A percentile compares a stretch with the other conserved stretches of the same genome.
Evolutionary conservation across 805 yeast genomes (phyloP).

Genomic region (Yarrowia osloensis): DNA sequence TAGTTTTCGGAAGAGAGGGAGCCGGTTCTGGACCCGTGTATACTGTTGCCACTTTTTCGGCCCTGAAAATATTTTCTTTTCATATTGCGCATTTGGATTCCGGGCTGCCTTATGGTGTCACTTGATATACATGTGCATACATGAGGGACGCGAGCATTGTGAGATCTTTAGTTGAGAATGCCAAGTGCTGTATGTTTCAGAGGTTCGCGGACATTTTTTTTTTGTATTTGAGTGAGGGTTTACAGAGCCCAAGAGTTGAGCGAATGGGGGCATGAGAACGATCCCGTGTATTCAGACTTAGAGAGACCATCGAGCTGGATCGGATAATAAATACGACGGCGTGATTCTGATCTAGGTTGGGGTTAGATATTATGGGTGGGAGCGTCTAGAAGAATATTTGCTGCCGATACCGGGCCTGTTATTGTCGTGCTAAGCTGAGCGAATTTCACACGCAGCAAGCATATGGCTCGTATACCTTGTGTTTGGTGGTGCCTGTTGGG

Average conservation of each 20-base stretch:
- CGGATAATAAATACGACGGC: not conserved
- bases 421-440: not conserved
- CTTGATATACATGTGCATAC: constrained; percentile 7
- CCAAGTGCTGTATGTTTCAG: constrained; percentile 15
- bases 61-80: not conserved
- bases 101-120: constrained; percentile 15
- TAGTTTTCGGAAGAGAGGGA: not conserved
- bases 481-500: not conserved
- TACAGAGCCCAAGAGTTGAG: not conserved
- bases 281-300: too few relatives aligned
- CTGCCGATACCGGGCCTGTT: not conserved
- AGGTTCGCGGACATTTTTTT: not conserved
- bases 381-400: not conserved
- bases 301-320: not conserved
- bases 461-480: not conserved
- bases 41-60: not conserved
- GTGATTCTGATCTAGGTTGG: not conserved
- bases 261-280: not conserved
- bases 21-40: not conserved
- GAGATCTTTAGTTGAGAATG: not conserved
- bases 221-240: too few relatives aligned
- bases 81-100: not conserved
- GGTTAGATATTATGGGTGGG: too few relatives aligned
- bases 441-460: not conserved
- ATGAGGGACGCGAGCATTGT: not conserved